These are phyloP conservation scores for Chaetomium cochliodes DNA, from an alignment of 495 filamentous ascomycete genomes.

Conservation along the genomic window DNA sequence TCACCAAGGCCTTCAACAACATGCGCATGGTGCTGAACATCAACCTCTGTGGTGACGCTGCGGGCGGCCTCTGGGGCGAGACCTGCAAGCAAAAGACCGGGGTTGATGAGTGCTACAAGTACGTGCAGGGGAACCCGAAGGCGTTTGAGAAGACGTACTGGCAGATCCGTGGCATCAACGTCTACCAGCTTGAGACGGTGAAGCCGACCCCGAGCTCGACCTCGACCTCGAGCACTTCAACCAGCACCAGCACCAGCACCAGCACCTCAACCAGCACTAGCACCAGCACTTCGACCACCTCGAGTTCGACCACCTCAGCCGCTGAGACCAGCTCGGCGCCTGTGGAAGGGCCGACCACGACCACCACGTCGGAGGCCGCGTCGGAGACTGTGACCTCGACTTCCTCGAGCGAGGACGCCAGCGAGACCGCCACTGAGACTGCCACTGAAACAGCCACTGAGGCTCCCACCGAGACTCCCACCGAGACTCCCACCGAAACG, in stretches of 20 bases:
- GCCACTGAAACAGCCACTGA: conserved; percentile 20
- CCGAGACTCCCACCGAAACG: neutral
- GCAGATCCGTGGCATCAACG: conserved; percentile 56
- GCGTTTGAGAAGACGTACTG: conserved; percentile 60
- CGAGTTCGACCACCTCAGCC: conserved; percentile 24
- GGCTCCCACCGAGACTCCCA: conserved; percentile 15
- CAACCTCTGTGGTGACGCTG: conserved; percentile 51
- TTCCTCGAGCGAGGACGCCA: neutral
- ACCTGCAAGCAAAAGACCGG: conserved; percentile 27
- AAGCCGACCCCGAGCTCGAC: conserved; percentile 38
- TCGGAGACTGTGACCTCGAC: conserved; percentile 15
- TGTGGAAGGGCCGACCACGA: too few relatives aligned
- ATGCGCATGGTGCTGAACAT: conserved; percentile 51
- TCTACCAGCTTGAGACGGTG: conserved; percentile 32
- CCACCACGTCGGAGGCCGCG: conserved; percentile 23
- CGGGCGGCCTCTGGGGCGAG: conserved; percentile 32
- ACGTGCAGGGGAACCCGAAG: conserved; percentile 57
- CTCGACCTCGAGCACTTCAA: conserved; percentile 37
- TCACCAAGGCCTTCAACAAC: conserved; percentile 45
- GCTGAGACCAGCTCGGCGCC: conserved; percentile 18
- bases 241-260: conserved; percentile 21
- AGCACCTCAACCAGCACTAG: conserved; percentile 24
- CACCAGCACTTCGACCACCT: conserved; percentile 26
- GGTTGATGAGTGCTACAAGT: conserved; percentile 50
- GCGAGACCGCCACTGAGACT: conserved; percentile 2